These are phyloP conservation scores for Infundibulicybe gibba DNA, from an alignment of 768 basidiomycete genomes.

Conservation along the genomic window DNA sequence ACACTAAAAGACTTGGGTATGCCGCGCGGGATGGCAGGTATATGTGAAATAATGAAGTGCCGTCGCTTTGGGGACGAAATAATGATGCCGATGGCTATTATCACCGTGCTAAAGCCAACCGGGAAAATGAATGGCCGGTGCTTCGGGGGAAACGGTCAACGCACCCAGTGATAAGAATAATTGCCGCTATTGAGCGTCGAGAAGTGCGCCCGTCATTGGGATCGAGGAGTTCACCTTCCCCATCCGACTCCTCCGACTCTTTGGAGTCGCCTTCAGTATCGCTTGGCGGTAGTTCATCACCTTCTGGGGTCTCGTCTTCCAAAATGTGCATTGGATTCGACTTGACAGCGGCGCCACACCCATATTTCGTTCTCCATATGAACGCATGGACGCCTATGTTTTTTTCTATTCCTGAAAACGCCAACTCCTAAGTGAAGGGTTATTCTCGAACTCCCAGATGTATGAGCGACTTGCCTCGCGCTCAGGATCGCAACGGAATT, in stretches of 20 bases:
- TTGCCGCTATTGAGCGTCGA: too few species aligned
- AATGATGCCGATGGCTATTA: too few species aligned
- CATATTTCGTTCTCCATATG: conserved; percentile 19
- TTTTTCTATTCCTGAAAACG: conserved; percentile 8
- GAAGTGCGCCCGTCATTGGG: conserved; percentile 6
- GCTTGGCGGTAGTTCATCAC: not conserved
- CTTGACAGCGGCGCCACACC: conserved; percentile 6
- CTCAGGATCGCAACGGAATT: not conserved
- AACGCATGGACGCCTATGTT: conserved; percentile 11
- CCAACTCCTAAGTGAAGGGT: conserved; percentile 2
- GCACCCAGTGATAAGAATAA: too few species aligned
- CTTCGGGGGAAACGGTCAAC: too few species aligned
- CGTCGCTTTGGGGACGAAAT: too few species aligned
- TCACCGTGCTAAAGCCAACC: too few species aligned
- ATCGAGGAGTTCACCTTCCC: conserved; percentile 18
- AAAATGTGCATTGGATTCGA: conserved; percentile 6
- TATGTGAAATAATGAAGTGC: too few species aligned
- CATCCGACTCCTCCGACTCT: conserved; percentile 4
- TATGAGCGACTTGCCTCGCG: not conserved
- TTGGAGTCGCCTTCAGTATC: conserved; percentile 8
- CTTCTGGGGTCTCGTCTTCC: not conserved
- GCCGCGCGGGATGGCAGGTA: too few species aligned
- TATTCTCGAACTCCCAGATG: too few species aligned
- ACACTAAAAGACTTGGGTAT: too few species aligned
- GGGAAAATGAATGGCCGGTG: too few species aligned